A percentile compares a stretch with the other conserved stretches of the same genome.
Conservation (phyloP, 805 yeast genomes). For the Alloascoidea africana region DNA sequence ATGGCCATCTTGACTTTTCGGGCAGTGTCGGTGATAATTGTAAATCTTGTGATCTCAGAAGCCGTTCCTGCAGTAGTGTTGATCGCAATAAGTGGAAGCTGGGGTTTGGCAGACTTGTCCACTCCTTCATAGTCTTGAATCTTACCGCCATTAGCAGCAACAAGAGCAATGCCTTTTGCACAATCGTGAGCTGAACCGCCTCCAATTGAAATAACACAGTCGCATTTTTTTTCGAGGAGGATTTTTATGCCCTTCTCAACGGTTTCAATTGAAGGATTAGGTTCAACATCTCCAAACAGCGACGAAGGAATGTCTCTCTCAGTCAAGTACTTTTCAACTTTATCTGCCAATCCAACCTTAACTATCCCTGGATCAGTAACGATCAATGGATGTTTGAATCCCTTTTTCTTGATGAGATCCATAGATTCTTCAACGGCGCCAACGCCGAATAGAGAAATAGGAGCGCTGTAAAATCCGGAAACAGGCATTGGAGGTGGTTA, state of each 20-base stretch:
- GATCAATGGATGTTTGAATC: constrained; percentile 11
- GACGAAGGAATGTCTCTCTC: constrained; percentile 1
- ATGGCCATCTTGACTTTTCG: constrained; percentile 13
- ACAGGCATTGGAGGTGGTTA: constrained; percentile 8
- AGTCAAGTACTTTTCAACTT: constrained; percentile 12
- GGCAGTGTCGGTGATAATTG: constrained; percentile 12
- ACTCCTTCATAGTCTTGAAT: constrained; percentile 14
- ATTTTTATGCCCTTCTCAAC: constrained; percentile 10
- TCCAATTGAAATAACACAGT: constrained; percentile 12
- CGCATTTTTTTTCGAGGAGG: constrained; percentile 8
- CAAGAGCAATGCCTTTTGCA: constrained; percentile 13
- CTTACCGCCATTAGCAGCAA: constrained; percentile 14
- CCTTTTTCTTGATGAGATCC: constrained; percentile 8
- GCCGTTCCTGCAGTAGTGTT: constrained; percentile 16
- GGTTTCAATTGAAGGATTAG: constrained; percentile 11
- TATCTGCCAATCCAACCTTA: constrained; percentile 14
- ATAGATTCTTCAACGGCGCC: constrained; percentile 12
- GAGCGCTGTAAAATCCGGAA: constrained; percentile 12
- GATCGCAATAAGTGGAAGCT: constrained; percentile 11
- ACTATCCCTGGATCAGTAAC: constrained; percentile 17
- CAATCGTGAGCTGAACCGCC: constrained; percentile 16
- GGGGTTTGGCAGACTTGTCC: constrained; percentile 9
- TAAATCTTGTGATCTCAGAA: constrained; percentile 13
- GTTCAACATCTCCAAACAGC: constrained; percentile 9
- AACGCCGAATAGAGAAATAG: constrained; percentile 13